These are phyloP conservation scores for Termitomyces sp. DNA, from an alignment of 768 basidiomycete genomes.

Conservation along the genomic window DNA sequence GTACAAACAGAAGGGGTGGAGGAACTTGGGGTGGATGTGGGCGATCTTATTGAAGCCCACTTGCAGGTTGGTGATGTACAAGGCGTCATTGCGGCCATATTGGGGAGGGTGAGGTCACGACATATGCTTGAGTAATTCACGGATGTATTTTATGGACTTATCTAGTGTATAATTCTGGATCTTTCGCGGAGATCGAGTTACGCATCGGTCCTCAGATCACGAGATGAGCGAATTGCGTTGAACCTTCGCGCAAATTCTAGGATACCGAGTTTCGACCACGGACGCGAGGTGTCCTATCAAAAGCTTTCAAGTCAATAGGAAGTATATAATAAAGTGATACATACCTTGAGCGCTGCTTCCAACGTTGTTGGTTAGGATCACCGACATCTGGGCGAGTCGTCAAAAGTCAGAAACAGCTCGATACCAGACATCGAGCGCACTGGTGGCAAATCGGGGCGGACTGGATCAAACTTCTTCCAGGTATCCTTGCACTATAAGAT, in stretches of 20 bases:
- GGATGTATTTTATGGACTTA: neutral
- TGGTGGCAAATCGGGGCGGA: neutral
- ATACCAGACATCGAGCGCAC: too few relatives aligned
- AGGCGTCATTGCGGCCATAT: constrained; percentile 58
- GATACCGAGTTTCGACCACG: neutral
- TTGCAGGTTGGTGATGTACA: constrained; percentile 63
- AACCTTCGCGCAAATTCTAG: too few relatives aligned
- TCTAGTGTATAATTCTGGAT: neutral
- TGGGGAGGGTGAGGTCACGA: constrained; percentile 40
- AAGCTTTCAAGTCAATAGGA: too few relatives aligned
- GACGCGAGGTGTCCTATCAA: neutral
- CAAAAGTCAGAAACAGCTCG: neutral
- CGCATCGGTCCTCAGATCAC: neutral
- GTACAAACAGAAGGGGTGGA: constrained; percentile 52
- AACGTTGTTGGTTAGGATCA: neutral
- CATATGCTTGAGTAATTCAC: neutral
- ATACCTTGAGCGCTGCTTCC: neutral
- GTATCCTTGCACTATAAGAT: constrained; percentile 91
- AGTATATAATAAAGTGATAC: neutral
- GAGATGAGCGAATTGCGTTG: too few relatives aligned
- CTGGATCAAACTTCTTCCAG: constrained; percentile 74
- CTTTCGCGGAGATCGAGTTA: neutral
- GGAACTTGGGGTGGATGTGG: constrained; percentile 48
- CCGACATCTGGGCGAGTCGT: neutral
- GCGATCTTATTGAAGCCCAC: constrained; percentile 58